Base-by-base conservation (phyloP, 2,329 filamentous ascomycete genomes). In the Kalaharituber pfeilii region DNA sequence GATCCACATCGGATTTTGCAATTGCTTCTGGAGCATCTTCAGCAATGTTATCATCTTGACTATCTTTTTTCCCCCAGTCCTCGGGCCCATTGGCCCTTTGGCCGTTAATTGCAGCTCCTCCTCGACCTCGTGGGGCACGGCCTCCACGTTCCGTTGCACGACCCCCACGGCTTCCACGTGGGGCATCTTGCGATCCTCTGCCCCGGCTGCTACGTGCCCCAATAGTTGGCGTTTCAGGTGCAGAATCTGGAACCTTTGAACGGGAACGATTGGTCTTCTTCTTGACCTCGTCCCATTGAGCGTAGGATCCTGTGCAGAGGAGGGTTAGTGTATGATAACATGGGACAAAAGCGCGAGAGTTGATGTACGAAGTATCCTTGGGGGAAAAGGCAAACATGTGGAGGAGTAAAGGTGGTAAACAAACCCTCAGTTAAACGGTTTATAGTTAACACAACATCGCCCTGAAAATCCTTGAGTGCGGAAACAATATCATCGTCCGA, bases 401-500 rank as follows among this genome's bases (percentile, higher is more conserved):
- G n/a, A n/a, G n/a, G n/a, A 50, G 47, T 33, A 52, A 39, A 58
- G 52, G 55, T 47, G 13, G 27, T 47, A 47, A 56, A 50, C 69
- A 66, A 74, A 87, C 84, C 84, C 70, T 88, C 82, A 64, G 81
- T 79, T 69, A 91, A 89, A 69, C 81, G 80, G 65, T 83, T 80
- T 66, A 85, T 83, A 61, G 84, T 79, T 64, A 78, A 71, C 63
- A 83, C 77, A 65, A 86, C 74, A 69, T 91, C 84, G 64, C 84
- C 85, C 64, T 85, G 78, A 54, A 82, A 83, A 73, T 98, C 91
- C 69, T 94, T 80, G 57, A 98, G 76, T 59, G 88, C 88, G 68
- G 91, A 91, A 60, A 96, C 80, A 60, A 96, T 79, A 69, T 96
- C 89, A 69, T 88, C 86, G 66, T 94, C 86, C 64, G 87, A 89